These are phyloP conservation scores for Hamigera avellanea DNA, from an alignment of 495 filamentous ascomycete genomes.

Conservation along the genomic window DNA sequence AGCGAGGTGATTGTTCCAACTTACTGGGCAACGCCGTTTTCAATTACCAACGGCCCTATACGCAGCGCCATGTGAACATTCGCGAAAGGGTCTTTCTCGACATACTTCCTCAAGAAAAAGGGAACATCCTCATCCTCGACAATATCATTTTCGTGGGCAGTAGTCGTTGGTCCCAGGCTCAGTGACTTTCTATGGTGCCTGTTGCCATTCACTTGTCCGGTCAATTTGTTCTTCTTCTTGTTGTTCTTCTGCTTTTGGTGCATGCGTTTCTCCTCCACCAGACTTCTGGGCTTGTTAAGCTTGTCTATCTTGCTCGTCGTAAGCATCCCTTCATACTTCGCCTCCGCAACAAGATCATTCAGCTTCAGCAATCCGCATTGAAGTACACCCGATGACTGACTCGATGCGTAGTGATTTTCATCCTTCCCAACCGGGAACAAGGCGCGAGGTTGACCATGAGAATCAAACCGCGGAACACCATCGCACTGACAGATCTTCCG, in stretches of 20 bases:
- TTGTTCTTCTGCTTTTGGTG: constrained; percentile 1
- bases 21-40: constrained; percentile 23
- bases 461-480: constrained; percentile 8
- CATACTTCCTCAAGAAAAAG: constrained; percentile 14
- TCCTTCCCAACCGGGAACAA: too few species aligned
- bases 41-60: constrained; percentile 29
- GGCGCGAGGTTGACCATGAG: background rate
- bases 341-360: constrained; percentile 8
- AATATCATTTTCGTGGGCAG: too few species aligned
- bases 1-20: background rate
- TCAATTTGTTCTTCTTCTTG: constrained; percentile 2
- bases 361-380: constrained; percentile 12
- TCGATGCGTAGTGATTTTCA: constrained; percentile 2
- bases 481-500: constrained; percentile 15
- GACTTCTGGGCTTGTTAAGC: constrained; percentile 1
- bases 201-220: too few species aligned
- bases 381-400: background rate
- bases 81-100: constrained; percentile 21
- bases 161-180: too few species aligned
- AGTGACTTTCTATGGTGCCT: too few species aligned
- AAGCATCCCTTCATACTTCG: constrained; percentile 12
- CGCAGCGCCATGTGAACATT: constrained; percentile 30
- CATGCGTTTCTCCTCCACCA: constrained; percentile 3
- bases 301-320: background rate
- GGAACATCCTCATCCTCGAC: constrained; percentile 17